Percentiles rank a stretch among this genome's conserved stretches.
phyloP scores from a whole-genome alignment of 2,329 filamentous ascomycete species.

The Setomelanomma holmii region DNA sequence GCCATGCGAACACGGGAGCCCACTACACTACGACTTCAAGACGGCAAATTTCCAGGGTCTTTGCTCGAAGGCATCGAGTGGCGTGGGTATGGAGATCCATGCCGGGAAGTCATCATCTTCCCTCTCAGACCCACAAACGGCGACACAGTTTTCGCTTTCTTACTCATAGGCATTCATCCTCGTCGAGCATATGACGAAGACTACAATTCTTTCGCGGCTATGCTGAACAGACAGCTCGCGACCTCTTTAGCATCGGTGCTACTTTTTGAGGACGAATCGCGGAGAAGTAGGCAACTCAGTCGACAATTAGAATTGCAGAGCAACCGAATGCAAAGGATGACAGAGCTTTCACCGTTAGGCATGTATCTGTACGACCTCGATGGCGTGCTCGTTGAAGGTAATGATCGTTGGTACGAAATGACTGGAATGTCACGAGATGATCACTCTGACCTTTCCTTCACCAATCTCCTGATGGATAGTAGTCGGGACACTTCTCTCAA shows the following conservation, averaged over 20 bases:
- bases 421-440: constrained; percentile 52
- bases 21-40: constrained; percentile 35
- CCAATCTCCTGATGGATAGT: constrained; percentile 48
- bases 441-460: too few relatives aligned
- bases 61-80: constrained; percentile 40
- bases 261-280: constrained; percentile 49
- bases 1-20: constrained; percentile 36
- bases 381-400: constrained; percentile 51
- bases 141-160: constrained; percentile 47
- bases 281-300: constrained; percentile 40
- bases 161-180: constrained; percentile 51
- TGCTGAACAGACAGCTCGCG: constrained; percentile 46
- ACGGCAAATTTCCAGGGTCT: constrained; percentile 31
- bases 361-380: constrained; percentile 47
- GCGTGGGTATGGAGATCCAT: constrained; percentile 44
- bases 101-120: constrained; percentile 42
- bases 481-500: not conserved
- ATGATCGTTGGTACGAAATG: constrained; percentile 58
- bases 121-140: constrained; percentile 47
- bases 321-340: constrained; percentile 42
- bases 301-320: constrained; percentile 36
- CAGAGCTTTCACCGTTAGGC: constrained; percentile 39
- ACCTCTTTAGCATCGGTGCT: constrained; percentile 50
- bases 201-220: constrained; percentile 47
- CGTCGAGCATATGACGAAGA: constrained; percentile 49